phyloP scores from a whole-genome alignment of 2,329 filamentous ascomycete genomes.

The Calonectria hongkongensis region DNA sequence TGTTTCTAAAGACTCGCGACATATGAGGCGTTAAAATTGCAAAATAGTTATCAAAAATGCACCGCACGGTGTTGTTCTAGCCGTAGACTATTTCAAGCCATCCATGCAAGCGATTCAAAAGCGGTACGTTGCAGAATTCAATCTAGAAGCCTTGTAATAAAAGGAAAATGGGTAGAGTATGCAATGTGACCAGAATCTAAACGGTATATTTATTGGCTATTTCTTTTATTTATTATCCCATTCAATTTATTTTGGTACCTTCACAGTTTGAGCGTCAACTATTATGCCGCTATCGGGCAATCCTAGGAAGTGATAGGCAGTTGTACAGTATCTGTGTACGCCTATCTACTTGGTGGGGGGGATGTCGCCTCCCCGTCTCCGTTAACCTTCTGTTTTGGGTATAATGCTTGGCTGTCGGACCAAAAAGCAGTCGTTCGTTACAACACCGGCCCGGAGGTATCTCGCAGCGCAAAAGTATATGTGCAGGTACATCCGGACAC shows the following conservation, averaged over 20 bases:
- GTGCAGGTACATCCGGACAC: not conserved
- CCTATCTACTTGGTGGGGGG: constrained; percentile 13
- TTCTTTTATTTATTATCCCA: no score
- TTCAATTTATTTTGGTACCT: no score
- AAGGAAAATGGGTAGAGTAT: no score
- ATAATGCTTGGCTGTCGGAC: not conserved
- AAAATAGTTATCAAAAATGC: not conserved
- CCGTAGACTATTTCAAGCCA: no score
- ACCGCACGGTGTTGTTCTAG: not conserved
- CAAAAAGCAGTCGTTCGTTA: not conserved
- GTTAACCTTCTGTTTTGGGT: constrained; percentile 32
- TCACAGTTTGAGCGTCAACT: no score
- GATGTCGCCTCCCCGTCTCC: constrained; percentile 13
- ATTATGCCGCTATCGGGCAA: no score
- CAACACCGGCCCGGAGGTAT: not conserved
- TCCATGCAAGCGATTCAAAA: no score
- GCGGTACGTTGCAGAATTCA: no score
- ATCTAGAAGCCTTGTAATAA: no score
- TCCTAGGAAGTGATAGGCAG: no score
- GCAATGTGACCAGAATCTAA: no score
- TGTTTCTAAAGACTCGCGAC: not conserved
- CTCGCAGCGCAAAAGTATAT: not conserved
- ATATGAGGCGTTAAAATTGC: not conserved
- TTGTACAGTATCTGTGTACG: not conserved
- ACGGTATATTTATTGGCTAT: no score